These are phyloP conservation scores for Triticum turgidum DNA, from an alignment of 176 grass and related monocot species.

Conservation along the genomic window DNA sequence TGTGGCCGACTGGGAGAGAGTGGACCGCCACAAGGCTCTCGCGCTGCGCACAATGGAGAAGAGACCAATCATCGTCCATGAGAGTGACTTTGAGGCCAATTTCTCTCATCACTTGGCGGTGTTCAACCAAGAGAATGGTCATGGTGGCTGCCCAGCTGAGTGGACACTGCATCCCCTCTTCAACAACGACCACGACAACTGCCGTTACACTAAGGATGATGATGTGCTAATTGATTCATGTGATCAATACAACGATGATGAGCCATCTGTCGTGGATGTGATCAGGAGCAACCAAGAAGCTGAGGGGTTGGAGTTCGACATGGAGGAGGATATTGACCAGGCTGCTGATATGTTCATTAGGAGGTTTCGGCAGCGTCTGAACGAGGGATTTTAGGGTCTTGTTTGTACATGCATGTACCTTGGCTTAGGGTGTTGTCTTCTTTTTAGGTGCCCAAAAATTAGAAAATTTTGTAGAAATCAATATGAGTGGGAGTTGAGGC, in stretches of 20 bases:
- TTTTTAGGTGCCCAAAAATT: background rate
- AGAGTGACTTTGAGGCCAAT: background rate
- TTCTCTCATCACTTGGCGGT: background rate
- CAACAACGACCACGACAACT: slow-evolving; percentile 8
- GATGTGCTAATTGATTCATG: background rate
- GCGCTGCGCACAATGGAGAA: background rate
- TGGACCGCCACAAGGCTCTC: background rate
- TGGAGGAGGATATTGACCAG: slow-evolving; percentile 76
- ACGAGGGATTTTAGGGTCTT: background rate
- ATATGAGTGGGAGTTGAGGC: background rate
- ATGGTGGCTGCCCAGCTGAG: background rate
- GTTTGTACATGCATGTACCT: background rate
- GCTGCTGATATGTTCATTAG: slow-evolving; percentile 71
- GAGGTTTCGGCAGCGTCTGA: slow-evolving; percentile 49
- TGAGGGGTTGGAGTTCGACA: slow-evolving; percentile 49
- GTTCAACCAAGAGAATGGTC: background rate
- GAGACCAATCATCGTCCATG: background rate
- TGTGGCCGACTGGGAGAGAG: background rate
- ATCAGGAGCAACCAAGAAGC: slow-evolving; percentile 50
- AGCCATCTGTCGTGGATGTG: slow-evolving; percentile 58
- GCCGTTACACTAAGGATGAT: background rate
- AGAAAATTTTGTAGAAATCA: background rate
- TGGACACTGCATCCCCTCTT: background rate
- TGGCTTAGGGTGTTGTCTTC: background rate
- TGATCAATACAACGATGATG: background rate